Percentiles rank a stretch among this genome's conserved stretches.
Evolutionary conservation across 2,329 filamentous ascomycete genomes (phyloP).

Genomic region (Venturia oleaginea): DNA sequence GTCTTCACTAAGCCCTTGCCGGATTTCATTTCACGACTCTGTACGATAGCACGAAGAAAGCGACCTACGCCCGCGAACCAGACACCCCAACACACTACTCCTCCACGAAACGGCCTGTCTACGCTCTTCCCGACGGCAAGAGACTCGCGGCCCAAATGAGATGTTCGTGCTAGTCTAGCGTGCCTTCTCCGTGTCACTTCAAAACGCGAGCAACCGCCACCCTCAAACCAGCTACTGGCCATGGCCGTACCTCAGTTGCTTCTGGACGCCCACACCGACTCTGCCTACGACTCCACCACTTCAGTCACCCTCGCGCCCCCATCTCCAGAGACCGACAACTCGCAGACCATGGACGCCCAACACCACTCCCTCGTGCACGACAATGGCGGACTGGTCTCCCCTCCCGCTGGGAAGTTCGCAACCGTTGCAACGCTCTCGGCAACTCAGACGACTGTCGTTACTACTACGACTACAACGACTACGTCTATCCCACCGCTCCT

Average conservation of each 20-base stretch:
- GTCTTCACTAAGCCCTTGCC: background rate
- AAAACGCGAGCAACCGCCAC: constrained; percentile 1
- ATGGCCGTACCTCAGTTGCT: background rate
- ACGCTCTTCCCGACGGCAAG: background rate
- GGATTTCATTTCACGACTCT: background rate
- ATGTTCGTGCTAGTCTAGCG: background rate
- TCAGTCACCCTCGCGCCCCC: constrained; percentile 10
- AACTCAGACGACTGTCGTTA: constrained; percentile 61
- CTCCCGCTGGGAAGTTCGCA: background rate
- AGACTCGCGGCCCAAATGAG: background rate
- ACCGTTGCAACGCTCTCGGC: constrained; percentile 52
- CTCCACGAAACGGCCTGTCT: background rate
- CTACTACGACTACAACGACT: constrained; percentile 85
- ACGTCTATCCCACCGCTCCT: constrained; percentile 74
- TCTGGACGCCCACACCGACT: background rate
- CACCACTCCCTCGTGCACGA: constrained; percentile 3
- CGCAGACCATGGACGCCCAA: background rate
- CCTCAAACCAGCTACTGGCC: background rate
- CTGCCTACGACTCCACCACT: constrained; percentile 1
- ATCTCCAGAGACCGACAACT: constrained; percentile 9
- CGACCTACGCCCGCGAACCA: background rate
- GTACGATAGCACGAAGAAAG: background rate
- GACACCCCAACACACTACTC: background rate
- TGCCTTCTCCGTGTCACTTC: constrained; percentile 3
- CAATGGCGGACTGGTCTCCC: background rate